A percentile compares a stretch with the other conserved stretches of the same genome.
phyloP scores from a whole-genome alignment of 495 filamentous ascomycete genomes.

The Trichoderma gamsii region DNA sequence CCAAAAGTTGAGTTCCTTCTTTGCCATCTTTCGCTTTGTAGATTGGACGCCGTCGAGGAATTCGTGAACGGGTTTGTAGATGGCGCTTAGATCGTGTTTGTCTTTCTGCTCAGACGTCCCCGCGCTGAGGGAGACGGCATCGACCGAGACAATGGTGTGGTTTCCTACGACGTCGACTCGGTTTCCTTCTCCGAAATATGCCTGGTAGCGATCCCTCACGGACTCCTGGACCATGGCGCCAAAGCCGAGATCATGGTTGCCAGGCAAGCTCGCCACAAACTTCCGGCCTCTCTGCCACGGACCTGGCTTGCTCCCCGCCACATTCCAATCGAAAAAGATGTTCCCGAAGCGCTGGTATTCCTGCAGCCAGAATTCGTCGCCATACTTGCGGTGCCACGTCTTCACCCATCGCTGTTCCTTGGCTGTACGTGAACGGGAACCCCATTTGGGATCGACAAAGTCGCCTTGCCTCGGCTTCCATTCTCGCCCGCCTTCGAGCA shows the following conservation, averaged over 20 bases:
- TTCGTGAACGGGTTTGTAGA: slow-evolving; percentile 69
- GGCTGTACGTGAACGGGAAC: slow-evolving; percentile 38
- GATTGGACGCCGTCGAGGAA: slow-evolving; percentile 62
- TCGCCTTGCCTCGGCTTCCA: slow-evolving; percentile 65
- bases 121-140: slow-evolving; percentile 80
- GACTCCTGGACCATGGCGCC: slow-evolving; percentile 72
- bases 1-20: slow-evolving; percentile 48
- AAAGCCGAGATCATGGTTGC: slow-evolving; percentile 97
- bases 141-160: slow-evolving; percentile 89
- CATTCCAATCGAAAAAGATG: slow-evolving; percentile 67
- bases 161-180: slow-evolving; percentile 86
- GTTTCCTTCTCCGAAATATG: slow-evolving; percentile 86
- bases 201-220: slow-evolving; percentile 74
- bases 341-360: slow-evolving; percentile 75
- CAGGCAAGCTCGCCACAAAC: slow-evolving; percentile 76
- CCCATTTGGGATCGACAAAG: slow-evolving; percentile 56
- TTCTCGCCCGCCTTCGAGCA: slow-evolving; percentile 95
- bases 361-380: slow-evolving; percentile 69
- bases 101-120: slow-evolving; percentile 34
- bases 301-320: slow-evolving; percentile 30
- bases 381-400: slow-evolving; percentile 66
- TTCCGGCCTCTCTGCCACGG: slow-evolving; percentile 47
- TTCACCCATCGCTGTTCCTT: slow-evolving; percentile 47
- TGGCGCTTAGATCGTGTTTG: slow-evolving; percentile 43
- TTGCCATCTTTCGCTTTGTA: slow-evolving; percentile 46